Evolutionary conservation across 1,284 basidiomycete genomes (phyloP), one percentile per base, ranked within the genome.

Genomic region (Abortiporus biennis): DNA sequence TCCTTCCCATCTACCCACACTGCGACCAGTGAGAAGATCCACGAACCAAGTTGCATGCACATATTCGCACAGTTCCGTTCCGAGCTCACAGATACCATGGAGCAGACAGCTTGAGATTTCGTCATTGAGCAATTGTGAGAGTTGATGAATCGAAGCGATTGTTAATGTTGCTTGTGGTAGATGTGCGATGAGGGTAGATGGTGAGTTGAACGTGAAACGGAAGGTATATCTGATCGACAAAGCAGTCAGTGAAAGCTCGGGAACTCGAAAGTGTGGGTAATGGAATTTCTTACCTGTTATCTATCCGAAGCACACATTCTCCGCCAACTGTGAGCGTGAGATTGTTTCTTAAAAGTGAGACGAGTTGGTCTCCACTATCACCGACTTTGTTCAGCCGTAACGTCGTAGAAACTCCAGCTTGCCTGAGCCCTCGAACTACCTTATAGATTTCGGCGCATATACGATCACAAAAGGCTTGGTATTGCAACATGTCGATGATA

Each of bases 1-100:
- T 3, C 84, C 81, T 48, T 88, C 85, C 85, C 85, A 88, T 50
- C 82, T 70, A 8, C 83, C 85, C n/a, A 89, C 73, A 42, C 78
- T 80, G 44, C 76, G 70, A 36, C 76, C 74, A 36, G 69, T 69
- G 34, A 76, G 59, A 37, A 77, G 58, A 52, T 89, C 85, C 11
- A 88, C 76, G 50, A 89, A 85, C 85, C 85, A 89, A 2, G 76
- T 79, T 8, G 79, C 82, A 34, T 72, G 75, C 15, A 76, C 65
- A 34, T 59, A 53, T 41, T 76, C 70, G 42, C 74, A 77, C 13
- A 77, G 62, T 32, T 74, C 71, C 19, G 64, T 66, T 4, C 86
- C 85, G 23, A 81, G 63, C 42, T 78, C 78, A 52, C 82, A 83
- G 45, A 89, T 79, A 44, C 77, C 66, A 23, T 72, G 66, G 17